phyloP scores from a whole-genome alignment of 371 early-diverging fungal genomes.

The Batkoa obscura region DNA sequence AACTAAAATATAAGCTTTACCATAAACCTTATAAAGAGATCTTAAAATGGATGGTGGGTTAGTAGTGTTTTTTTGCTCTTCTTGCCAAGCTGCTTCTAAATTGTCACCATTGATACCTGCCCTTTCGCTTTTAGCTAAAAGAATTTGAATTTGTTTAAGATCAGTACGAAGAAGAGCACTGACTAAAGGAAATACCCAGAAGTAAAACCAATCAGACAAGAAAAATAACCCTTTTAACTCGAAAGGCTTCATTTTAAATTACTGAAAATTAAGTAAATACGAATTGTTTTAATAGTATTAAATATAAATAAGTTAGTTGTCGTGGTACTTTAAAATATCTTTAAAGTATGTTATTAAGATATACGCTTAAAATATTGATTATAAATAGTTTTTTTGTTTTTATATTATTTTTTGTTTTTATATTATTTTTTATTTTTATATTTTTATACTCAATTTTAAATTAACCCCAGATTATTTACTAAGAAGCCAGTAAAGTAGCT shows the following conservation, averaged over 20 bases:
- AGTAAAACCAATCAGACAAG: constrained; percentile 12
- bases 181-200: constrained; percentile 13
- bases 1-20: constrained; percentile 18
- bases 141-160: constrained; percentile 9
- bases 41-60: constrained; percentile 4
- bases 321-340: no score
- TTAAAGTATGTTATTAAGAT: no score
- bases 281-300: no score
- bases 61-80: constrained; percentile 8
- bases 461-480: no score
- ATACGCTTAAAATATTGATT: no score
- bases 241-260: constrained; percentile 6
- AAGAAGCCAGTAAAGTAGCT: no score
- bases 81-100: constrained; percentile 11
- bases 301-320: no score
- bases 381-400: no score
- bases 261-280: no score
- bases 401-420: no score
- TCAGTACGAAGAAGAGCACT: constrained; percentile 8
- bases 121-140: constrained; percentile 7
- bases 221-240: constrained; percentile 11
- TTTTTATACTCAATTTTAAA: no score
- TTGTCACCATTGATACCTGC: constrained; percentile 11
- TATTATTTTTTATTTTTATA: no score
- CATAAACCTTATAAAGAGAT: constrained; percentile 10